Evolutionary conservation across 306 rosid genomes (phyloP).

Genomic region (Medicago ruthenica): DNA sequence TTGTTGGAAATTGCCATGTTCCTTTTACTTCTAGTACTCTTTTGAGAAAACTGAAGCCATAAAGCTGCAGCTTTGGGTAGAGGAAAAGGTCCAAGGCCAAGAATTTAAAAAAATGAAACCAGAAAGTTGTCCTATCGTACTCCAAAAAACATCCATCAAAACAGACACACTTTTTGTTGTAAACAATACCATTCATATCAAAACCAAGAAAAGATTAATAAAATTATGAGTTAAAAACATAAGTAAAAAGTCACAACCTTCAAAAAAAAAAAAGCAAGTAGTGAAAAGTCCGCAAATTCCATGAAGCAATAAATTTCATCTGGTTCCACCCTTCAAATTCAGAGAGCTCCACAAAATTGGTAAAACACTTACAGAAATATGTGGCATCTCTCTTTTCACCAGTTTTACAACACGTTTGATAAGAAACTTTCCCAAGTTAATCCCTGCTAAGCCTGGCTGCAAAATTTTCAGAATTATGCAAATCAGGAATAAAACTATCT

Average conservation of each 20-base stretch:
- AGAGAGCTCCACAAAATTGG: constrained; percentile 29
- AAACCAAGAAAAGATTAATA: background rate
- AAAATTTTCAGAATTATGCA: constrained; percentile 40
- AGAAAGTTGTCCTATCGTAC: constrained; percentile 29
- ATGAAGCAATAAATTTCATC: constrained; percentile 19
- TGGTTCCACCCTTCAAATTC: constrained; percentile 37
- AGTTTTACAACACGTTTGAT: constrained; percentile 86
- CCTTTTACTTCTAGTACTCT: constrained; percentile 20
- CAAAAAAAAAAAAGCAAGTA: too few species aligned
- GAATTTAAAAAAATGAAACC: constrained; percentile 34
- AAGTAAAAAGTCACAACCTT: constrained; percentile 1
- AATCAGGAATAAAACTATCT: constrained; percentile 38
- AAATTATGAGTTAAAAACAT: background rate
- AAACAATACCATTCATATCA: constrained; percentile 30
- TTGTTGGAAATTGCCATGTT: background rate
- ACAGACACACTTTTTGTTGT: constrained; percentile 10
- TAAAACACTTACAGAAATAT: constrained; percentile 74
- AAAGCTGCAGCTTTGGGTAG: constrained; percentile 25
- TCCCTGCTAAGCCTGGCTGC: constrained; percentile 97
- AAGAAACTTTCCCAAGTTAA: constrained; percentile 90
- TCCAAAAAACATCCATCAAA: constrained; percentile 28
- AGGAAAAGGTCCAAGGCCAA: constrained; percentile 24
- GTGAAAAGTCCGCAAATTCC: constrained; percentile 35
- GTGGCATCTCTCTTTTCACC: constrained; percentile 92
- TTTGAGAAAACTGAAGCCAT: constrained; percentile 13